phyloP scores from a whole-genome alignment of 1,284 basidiomycete genomes.

The Cryptococcus sp. region DNA sequence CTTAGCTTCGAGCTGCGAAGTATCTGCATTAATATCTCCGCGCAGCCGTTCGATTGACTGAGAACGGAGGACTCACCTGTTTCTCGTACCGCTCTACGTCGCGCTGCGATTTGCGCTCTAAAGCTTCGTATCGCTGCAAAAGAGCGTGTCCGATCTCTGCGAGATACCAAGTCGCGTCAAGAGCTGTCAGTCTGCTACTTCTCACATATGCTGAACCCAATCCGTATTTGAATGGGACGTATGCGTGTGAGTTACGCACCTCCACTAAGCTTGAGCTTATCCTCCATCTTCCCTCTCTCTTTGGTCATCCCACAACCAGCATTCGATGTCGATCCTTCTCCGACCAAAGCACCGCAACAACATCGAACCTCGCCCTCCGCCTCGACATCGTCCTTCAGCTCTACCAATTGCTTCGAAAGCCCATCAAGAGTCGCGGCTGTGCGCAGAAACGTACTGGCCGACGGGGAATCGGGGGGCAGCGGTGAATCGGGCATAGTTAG shows the following conservation, averaged over 20 bases:
- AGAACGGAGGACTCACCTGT: slow-evolving; percentile 49
- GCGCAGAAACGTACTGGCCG: slow-evolving; percentile 36
- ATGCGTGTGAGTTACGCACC: slow-evolving; percentile 59
- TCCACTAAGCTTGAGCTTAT: slow-evolving; percentile 74
- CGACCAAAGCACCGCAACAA: slow-evolving; percentile 28
- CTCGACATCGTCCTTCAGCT: slow-evolving; percentile 27
- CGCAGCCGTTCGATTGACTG: slow-evolving; percentile 8
- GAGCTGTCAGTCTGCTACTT: not conserved
- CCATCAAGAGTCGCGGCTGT: slow-evolving; percentile 48
- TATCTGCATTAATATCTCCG: slow-evolving; percentile 1
- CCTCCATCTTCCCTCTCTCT: slow-evolving; percentile 69
- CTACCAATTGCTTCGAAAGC: slow-evolving; percentile 36
- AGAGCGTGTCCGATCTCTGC: slow-evolving; percentile 89
- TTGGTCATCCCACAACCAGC: slow-evolving; percentile 53
- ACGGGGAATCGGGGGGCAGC: slow-evolving; percentile 30
- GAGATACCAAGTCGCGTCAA: slow-evolving; percentile 3
- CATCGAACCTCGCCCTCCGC: slow-evolving; percentile 28
- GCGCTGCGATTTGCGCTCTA: slow-evolving; percentile 68
- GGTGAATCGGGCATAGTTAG: not conserved
- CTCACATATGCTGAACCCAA: not conserved
- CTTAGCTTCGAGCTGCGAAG: slow-evolving; percentile 41
- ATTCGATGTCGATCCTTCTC: not conserved
- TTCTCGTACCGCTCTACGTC: slow-evolving; percentile 37
- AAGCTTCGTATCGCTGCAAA: slow-evolving; percentile 79
- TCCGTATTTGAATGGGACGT: slow-evolving; percentile 1